Evolutionary conservation across 805 yeast species (phyloP).

Genomic region (Ascoidea asiatica): DNA sequence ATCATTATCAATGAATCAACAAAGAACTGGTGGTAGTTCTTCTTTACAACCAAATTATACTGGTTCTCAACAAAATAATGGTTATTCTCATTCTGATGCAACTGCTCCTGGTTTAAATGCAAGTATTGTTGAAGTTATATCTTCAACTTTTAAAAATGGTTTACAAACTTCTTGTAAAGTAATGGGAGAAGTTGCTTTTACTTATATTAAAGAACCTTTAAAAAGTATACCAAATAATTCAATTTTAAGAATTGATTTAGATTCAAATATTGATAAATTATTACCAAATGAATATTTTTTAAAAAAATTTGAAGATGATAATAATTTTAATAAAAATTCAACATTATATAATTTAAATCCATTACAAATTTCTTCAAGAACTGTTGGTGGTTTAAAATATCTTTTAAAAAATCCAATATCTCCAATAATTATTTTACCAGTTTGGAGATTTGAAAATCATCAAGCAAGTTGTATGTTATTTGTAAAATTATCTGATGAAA

Average conservation of each 20-base stretch:
- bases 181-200: constrained; percentile 80
- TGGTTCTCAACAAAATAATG: not conserved
- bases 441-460: constrained; percentile 78
- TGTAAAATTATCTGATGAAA: constrained; percentile 39
- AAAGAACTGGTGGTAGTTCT: not conserved
- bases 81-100: constrained; percentile 30
- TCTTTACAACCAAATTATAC: not conserved
- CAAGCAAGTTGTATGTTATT: constrained; percentile 80
- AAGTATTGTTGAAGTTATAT: constrained; percentile 75
- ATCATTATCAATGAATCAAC: too few relatives aligned
- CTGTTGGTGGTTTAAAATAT: constrained; percentile 76
- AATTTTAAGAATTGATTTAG: constrained; percentile 26
- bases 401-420: constrained; percentile 36
- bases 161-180: constrained; percentile 41
- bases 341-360: constrained; percentile 31
- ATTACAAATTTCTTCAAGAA: constrained; percentile 39
- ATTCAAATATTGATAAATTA: constrained; percentile 28
- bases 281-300: constrained; percentile 42
- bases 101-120: constrained; percentile 52
- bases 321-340: constrained; percentile 11
- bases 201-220: constrained; percentile 30
- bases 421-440: constrained; percentile 65
- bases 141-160: constrained; percentile 65
- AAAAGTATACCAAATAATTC: constrained; percentile 27
- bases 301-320: constrained; percentile 25